Conservation (phyloP, 1,284 basidiomycete genomes). For the Somion occarium region DNA sequence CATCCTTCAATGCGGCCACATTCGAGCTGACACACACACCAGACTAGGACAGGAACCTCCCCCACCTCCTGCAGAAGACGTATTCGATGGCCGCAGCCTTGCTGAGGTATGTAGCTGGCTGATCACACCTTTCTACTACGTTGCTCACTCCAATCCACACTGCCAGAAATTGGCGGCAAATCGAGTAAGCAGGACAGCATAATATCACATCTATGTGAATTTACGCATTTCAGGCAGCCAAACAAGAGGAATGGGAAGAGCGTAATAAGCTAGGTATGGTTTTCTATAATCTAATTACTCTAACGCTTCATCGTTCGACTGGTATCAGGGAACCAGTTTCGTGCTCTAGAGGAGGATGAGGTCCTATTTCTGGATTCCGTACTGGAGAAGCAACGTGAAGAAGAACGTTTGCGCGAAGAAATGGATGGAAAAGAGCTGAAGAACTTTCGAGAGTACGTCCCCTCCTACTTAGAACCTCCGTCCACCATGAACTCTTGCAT, state of each 20-base stretch:
- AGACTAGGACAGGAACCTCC: constrained; percentile 88
- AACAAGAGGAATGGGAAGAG: constrained; percentile 94
- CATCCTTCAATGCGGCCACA: neutral
- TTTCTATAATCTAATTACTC: no score
- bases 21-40: constrained; percentile 11
- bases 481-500: neutral
- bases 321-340: constrained; percentile 78
- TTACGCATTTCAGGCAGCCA: constrained; percentile 56
- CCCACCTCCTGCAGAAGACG: constrained; percentile 66
- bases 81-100: constrained; percentile 83
- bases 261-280: constrained; percentile 78
- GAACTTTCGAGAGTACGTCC: constrained; percentile 69
- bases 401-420: constrained; percentile 69
- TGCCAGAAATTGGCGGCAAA: constrained; percentile 77
- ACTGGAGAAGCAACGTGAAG: constrained; percentile 68
- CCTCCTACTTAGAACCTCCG: neutral
- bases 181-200: constrained; percentile 44
- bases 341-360: constrained; percentile 87
- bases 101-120: constrained; percentile 67
- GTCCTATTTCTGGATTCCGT: constrained; percentile 84
- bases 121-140: constrained; percentile 23
- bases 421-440: constrained; percentile 80
- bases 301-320: constrained; percentile 11
- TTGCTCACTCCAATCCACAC: constrained; percentile 29
- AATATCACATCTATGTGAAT: constrained; percentile 7